A percentile compares a stretch with the other conserved stretches of the same genome.
These are phyloP conservation scores for Saururus chinensis DNA, from an alignment of 164 flowering plant species.

Conservation along the genomic window DNA sequence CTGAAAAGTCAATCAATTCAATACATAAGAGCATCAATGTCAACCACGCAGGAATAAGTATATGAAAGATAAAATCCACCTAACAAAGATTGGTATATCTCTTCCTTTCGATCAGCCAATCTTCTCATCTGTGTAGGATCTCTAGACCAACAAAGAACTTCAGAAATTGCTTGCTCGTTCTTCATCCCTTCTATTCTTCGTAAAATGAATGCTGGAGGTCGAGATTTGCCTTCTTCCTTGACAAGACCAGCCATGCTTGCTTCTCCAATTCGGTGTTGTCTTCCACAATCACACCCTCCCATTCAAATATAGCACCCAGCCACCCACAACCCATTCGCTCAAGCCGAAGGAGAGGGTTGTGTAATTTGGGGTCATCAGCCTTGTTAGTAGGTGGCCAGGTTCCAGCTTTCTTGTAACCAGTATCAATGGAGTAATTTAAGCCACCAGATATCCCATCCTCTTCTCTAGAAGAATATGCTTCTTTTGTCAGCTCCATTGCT, in stretches of 20 bases:
- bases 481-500: slow-evolving; percentile 68
- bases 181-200: slow-evolving; percentile 91
- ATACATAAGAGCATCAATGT: too few relatives aligned
- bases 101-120: slow-evolving; percentile 72
- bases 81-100: slow-evolving; percentile 70
- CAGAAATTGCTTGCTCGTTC: slow-evolving; percentile 90
- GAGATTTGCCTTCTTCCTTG: slow-evolving; percentile 87
- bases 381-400: slow-evolving; percentile 74
- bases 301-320: slow-evolving; percentile 93
- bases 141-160: slow-evolving; percentile 95
- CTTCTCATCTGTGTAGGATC: slow-evolving; percentile 57
- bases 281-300: slow-evolving; percentile 89
- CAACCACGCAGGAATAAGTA: too few relatives aligned
- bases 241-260: slow-evolving; percentile 74
- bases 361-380: slow-evolving; percentile 79
- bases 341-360: slow-evolving; percentile 81
- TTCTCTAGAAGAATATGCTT: slow-evolving; percentile 44
- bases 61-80: too few relatives aligned
- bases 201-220: slow-evolving; percentile 66
- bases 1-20: too few relatives aligned
- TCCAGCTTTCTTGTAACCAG: slow-evolving; percentile 26
- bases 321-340: slow-evolving; percentile 98
- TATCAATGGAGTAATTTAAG: slow-evolving; percentile 27
- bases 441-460: slow-evolving; percentile 33
- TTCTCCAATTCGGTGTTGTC: slow-evolving; percentile 81